These are phyloP conservation scores for Russula foetens DNA, from an alignment of 768 basidiomycete genomes.

Conservation along the genomic window DNA sequence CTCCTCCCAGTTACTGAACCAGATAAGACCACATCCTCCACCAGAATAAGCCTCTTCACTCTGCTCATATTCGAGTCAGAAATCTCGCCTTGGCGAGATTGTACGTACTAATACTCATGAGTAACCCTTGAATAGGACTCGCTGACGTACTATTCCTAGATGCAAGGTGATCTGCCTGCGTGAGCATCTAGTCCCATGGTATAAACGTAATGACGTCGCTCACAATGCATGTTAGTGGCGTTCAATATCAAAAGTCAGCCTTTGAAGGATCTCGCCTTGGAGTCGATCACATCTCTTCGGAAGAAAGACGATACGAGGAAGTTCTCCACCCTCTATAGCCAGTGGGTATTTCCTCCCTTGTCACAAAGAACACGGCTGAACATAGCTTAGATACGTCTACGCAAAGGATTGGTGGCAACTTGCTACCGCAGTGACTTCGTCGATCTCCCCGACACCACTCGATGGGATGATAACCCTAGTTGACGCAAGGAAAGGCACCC, in stretches of 20 bases:
- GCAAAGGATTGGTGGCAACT: not conserved
- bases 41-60: not conserved
- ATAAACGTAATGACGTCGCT: not conserved
- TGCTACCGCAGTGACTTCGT: not conserved
- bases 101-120: not conserved
- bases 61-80: not conserved
- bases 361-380: not conserved
- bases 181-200: not conserved
- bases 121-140: not conserved
- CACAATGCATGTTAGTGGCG: not conserved
- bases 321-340: not conserved
- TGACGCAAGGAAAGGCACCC: not conserved
- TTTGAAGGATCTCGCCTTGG: not conserved
- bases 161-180: conserved; percentile 8
- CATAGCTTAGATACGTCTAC: conserved; percentile 5
- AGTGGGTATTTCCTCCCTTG: not conserved
- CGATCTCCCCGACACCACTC: conserved; percentile 2
- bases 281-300: conserved; percentile 2
- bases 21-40: not conserved
- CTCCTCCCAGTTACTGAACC: not conserved
- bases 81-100: conserved; percentile 5
- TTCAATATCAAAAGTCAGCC: not conserved
- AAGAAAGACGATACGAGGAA: not conserved
- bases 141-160: not conserved
- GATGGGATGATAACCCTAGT: conserved; percentile 13